phyloP scores from a whole-genome alignment of 225 moss, liverwort and hornwort genomes.

The Climacium dendroides region DNA sequence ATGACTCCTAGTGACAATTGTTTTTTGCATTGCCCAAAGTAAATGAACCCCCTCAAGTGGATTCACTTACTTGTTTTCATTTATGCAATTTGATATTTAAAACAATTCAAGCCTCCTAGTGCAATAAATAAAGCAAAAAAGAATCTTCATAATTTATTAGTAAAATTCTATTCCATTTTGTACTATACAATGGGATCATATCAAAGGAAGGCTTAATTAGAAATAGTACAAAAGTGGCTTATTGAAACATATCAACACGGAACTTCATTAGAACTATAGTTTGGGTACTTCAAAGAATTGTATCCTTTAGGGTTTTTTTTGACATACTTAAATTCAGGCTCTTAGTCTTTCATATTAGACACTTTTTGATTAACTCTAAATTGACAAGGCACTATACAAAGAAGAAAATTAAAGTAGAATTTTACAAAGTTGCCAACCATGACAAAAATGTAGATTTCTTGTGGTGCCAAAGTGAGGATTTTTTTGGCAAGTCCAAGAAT shows the following conservation, averaged over 20 bases:
- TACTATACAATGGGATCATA: no score
- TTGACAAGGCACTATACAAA: background rate
- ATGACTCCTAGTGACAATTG: no score
- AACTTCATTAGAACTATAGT: background rate
- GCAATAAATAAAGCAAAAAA: background rate
- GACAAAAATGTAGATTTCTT: background rate
- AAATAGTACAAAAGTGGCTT: background rate
- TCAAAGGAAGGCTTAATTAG: background rate
- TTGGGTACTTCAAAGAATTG: accelerated
- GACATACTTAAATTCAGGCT: accelerated
- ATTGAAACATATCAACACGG: background rate
- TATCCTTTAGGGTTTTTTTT: accelerated
- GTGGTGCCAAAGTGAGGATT: no score
- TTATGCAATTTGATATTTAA: background rate
- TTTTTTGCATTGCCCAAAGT: no score
- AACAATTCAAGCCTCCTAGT: background rate
- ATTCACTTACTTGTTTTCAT: no score
- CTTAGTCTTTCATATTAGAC: background rate
- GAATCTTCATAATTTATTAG: background rate
- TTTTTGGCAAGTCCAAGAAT: background rate
- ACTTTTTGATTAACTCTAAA: no score
- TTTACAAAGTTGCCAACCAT: background rate
- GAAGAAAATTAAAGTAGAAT: background rate
- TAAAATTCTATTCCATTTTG: background rate
- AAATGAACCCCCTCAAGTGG: no score